Conservation (phyloP, 1,284 basidiomycete species). For the Naganishia cerealis region DNA sequence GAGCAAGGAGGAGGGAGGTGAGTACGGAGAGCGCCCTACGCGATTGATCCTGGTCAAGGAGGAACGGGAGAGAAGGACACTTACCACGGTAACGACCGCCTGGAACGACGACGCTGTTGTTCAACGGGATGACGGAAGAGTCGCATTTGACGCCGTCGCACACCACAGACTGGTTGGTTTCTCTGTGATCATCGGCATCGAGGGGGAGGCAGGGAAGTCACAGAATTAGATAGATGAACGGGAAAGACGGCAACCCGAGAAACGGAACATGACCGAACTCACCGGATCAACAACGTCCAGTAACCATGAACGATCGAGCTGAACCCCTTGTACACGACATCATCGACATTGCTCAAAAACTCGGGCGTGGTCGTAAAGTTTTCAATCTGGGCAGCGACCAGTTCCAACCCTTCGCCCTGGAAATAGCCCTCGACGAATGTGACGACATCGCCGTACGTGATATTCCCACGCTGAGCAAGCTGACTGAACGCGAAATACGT, state of each 20-base stretch:
- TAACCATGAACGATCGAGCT: constrained; percentile 74
- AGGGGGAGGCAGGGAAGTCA: too few relatives aligned
- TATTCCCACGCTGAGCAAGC: constrained; percentile 59
- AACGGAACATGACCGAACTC: constrained; percentile 20
- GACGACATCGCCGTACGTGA: constrained; percentile 57
- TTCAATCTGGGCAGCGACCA: constrained; percentile 64
- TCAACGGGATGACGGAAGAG: constrained; percentile 80
- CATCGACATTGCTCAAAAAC: constrained; percentile 70
- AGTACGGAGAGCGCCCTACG: background rate
- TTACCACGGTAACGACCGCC: constrained; percentile 70
- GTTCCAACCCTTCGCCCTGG: constrained; percentile 77
- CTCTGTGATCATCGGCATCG: too few relatives aligned
- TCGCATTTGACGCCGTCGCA: constrained; percentile 69
- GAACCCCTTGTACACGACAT: constrained; percentile 71
- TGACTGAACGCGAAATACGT: constrained; percentile 71
- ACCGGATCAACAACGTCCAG: constrained; percentile 75
- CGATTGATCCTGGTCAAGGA: background rate
- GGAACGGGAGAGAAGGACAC: constrained; percentile 37
- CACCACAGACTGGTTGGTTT: constrained; percentile 68
- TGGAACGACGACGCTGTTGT: constrained; percentile 85
- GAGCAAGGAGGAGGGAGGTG: background rate
- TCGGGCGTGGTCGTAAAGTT: constrained; percentile 65
- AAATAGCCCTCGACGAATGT: constrained; percentile 76
- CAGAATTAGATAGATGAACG: too few relatives aligned
- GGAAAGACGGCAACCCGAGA: background rate